Evolutionary conservation across 164 flowering plant genomes (phyloP), one percentile per base, ranked within the genome.

Genomic region (Euptelea pleiosperma): DNA sequence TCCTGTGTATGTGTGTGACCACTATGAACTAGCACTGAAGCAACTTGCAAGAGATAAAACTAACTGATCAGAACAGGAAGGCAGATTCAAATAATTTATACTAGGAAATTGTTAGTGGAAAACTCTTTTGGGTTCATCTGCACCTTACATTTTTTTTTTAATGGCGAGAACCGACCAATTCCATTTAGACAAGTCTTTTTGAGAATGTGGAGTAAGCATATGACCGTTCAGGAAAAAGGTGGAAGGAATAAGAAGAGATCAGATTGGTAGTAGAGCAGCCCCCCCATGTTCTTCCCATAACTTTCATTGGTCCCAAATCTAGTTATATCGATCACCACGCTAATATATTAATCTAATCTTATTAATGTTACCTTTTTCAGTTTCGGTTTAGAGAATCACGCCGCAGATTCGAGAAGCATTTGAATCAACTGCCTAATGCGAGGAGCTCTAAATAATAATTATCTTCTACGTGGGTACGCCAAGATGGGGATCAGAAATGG

Each of bases 221-320:
- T 56, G 77, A 55, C 53, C 1, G 61, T 66, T 60, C 64, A 44
- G 57, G 75, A 41, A 75, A 75, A 73, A 19, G 71, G 29, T 31
- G 43, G 50, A 65, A 29, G 63, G 73, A 55, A 70, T 72, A 66
- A 70, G 67, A 51, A 74, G 71, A 54, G 45, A 46, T 51, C 59
- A 55, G 57, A 56, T 51, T 65, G 57, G 61, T 53, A 49, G 67
- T 28, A 53, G 55, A 43, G 34, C 52, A 52, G 48, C 39, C 35
- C 41, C 46, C 70, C 82, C 79, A 72, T 70, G 75, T 82, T 77
- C 75, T 63, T 75, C 80, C 86, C 86, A 79, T 72, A 70, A 71
- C 73, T 55, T 52, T 58, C 62, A 71, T 52, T 61, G 63, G 67
- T 53, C 77, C 75, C 65, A 58, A 63, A 60, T 55, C 57, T 62